A percentile compares a stretch with the other conserved stretches of the same genome.
Evolutionary conservation across 2,329 filamentous ascomycete genomes (phyloP).

Genomic region (Pseudomassariella vexata): DNA sequence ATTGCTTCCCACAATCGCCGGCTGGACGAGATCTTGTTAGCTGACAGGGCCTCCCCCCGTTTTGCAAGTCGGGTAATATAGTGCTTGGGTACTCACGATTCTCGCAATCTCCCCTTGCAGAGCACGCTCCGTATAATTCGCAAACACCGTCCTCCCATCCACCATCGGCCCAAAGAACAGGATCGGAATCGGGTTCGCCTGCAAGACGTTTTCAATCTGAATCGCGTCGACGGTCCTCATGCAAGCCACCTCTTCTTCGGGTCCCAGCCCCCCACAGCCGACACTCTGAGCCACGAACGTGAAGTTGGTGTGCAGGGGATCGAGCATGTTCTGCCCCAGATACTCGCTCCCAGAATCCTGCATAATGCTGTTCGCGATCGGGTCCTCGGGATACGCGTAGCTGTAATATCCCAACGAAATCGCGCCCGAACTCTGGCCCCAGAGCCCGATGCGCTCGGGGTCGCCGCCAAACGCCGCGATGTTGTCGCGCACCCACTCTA

Average conservation of each 20-base stretch:
- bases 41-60: no score
- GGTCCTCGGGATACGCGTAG: conserved; percentile 7
- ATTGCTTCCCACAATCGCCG: conserved; percentile 19
- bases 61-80: no score
- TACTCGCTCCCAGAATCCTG: conserved; percentile 7
- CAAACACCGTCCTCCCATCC: conserved; percentile 25
- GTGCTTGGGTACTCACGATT: no score
- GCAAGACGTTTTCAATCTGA: conserved; percentile 26
- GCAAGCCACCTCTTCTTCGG: conserved; percentile 27
- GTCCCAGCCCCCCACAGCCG: conserved; percentile 25
- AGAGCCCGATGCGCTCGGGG: conserved; percentile 8
- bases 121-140: conserved; percentile 24
- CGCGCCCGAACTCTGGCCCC: conserved; percentile 10
- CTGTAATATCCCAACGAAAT: conserved; percentile 4
- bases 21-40: conserved; percentile 18
- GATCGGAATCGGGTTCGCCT: conserved; percentile 16
- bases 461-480: conserved; percentile 29
- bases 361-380: conserved; percentile 6
- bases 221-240: conserved; percentile 27
- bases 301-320: conserved; percentile 28
- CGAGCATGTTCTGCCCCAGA: conserved; percentile 10
- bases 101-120: no score
- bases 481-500: conserved; percentile 29
- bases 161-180: conserved; percentile 25
- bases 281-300: conserved; percentile 32